Evolutionary conservation across 2,329 filamentous ascomycete species (phyloP).

Genomic region (Apiospora hydei): DNA sequence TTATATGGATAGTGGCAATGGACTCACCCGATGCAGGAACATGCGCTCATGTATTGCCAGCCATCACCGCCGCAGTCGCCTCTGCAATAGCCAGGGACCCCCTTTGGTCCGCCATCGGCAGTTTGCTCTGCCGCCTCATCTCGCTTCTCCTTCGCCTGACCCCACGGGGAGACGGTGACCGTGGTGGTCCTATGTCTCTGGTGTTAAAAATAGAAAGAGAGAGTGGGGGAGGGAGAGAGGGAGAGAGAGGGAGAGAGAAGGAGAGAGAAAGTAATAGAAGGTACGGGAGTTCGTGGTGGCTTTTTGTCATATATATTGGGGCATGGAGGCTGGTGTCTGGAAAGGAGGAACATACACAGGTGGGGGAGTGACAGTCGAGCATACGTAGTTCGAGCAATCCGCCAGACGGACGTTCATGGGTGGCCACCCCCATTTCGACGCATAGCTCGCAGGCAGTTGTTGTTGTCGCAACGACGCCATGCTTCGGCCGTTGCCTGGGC

Average conservation of each 20-base stretch:
- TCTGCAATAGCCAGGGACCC: not conserved
- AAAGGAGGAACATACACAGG: not conserved
- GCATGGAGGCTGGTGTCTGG: too few relatives aligned
- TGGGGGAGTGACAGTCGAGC: not conserved
- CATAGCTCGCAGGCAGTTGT: not conserved
- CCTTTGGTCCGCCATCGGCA: not conserved
- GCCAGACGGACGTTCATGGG: not conserved
- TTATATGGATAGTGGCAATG: not conserved
- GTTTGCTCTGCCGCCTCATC: not conserved
- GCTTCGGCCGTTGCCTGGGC: not conserved
- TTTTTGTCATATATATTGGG: not conserved
- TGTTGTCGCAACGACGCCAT: not conserved
- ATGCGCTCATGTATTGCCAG: not conserved
- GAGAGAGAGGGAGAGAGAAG: not conserved
- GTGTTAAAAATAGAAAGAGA: not conserved
- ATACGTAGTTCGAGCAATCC: not conserved
- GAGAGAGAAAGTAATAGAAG: too few relatives aligned
- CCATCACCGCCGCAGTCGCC: not conserved
- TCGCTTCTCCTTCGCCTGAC: not conserved
- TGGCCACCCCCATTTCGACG: not conserved
- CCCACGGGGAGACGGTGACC: not conserved
- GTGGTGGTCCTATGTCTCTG: not conserved
- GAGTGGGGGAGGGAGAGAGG: too few relatives aligned
- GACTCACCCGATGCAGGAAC: constrained; percentile 6
- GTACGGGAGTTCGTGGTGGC: too few relatives aligned